Evolutionary conservation across 176 grass and related monocot genomes (phyloP), one percentile per base, ranked within the genome.

Genomic region (Musa acuminata): DNA sequence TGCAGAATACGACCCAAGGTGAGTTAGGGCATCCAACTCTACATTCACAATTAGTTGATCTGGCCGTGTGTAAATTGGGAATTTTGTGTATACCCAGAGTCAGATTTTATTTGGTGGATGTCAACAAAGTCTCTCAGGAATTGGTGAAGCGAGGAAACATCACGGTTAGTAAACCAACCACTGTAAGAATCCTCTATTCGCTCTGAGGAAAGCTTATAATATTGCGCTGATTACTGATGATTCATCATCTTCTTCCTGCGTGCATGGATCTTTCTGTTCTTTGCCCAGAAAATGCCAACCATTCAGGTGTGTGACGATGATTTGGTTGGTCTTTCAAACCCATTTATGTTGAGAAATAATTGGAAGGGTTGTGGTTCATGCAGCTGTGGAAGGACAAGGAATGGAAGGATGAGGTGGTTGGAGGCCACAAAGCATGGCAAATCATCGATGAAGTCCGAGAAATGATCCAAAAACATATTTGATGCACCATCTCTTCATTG

Each of bases 341-440:
- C 17, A 60, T 19, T 50, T 20, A 17, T 71, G 2, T 17, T 2
- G 24, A 62, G 29, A 73, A 16, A 67, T 73, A 79, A 64, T 51
- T 0, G 8, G 20, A 17, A 53, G 19, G n/a, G 50, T 14, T 49
- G 71, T 52, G 9, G 62, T 24, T 57, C 72, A 53, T 82, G 9
- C 79, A 97, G 90, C 53, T 97, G 13, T 97, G 93, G 93, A 97
- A 93, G 87, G 87, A 97, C 78, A 87, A 87, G 48, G 87, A 97
- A 78, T 90, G 83, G 74, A 86, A 75, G 72, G 93, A 53, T 29
- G 90, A 97, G 54, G 90, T 97, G 52, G 90, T 97, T 29, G 93
- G 93, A 43, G 93, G 93, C 8, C 90, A 97, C 2, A 93, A 97
- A 80, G 90, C 87, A 64, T 97, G 93, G 87, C 90, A 90, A 25